Evolutionary conservation across 2,329 filamentous ascomycete genomes (phyloP).

Genomic region (Fusarium nelsonii): DNA sequence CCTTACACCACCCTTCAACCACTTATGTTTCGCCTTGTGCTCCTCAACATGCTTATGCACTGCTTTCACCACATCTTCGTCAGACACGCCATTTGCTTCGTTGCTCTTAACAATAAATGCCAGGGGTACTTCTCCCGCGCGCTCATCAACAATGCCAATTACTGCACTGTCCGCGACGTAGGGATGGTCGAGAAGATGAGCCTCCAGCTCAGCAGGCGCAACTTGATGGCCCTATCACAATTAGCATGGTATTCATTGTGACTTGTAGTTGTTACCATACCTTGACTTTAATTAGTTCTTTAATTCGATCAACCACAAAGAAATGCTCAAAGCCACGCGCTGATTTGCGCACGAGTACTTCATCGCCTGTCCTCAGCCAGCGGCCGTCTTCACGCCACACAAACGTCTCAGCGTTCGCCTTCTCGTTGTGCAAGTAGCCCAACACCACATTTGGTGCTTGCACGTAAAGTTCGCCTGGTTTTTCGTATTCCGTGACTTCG

Average conservation of each 20-base stretch:
- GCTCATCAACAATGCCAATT: constrained; percentile 72
- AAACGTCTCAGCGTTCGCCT: constrained; percentile 85
- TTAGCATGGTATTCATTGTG: neutral
- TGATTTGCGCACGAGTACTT: constrained; percentile 76
- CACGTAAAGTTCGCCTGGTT: constrained; percentile 83
- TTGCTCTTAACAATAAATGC: constrained; percentile 69
- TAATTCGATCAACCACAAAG: constrained; percentile 81
- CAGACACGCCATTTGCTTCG: constrained; percentile 63
- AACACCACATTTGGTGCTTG: constrained; percentile 81
- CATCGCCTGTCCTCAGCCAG: constrained; percentile 89
- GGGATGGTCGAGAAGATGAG: constrained; percentile 77
- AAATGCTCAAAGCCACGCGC: constrained; percentile 80
- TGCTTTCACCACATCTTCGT: constrained; percentile 60
- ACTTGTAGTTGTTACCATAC: constrained; percentile 53
- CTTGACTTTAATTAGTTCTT: constrained; percentile 83
- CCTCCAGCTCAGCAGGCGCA: constrained; percentile 82
- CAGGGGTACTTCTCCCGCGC: constrained; percentile 71
- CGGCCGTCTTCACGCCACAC: constrained; percentile 67
- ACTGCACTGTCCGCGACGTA: constrained; percentile 81
- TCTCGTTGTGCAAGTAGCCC: constrained; percentile 88
- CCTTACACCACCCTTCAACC: constrained; percentile 71
- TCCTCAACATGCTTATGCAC: constrained; percentile 71
- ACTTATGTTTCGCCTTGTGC: constrained; percentile 77
- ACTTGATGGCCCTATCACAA: constrained; percentile 75
- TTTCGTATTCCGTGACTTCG: constrained; percentile 76